Conservation (phyloP, 2,329 filamentous ascomycete genomes). For the Trichocomaceae sp. region DNA sequence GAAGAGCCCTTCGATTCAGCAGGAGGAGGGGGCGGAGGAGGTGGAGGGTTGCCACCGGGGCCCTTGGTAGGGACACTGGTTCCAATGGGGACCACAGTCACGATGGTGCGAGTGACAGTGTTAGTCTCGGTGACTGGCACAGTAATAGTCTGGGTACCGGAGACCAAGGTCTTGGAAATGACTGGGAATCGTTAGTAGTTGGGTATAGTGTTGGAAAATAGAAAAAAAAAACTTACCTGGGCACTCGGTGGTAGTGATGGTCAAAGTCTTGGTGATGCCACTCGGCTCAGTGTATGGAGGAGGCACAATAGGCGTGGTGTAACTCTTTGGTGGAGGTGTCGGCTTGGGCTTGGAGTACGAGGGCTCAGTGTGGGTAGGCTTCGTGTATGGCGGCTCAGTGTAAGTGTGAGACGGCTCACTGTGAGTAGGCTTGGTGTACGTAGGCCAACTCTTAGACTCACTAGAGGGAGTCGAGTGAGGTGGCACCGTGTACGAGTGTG, state of each 20-base stretch:
- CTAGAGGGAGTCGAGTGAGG: too few relatives aligned
- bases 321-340: constrained; percentile 14
- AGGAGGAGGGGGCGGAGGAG: not conserved
- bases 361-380: not conserved
- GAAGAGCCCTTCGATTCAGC: not conserved
- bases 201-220: not conserved
- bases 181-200: constrained; percentile 3
- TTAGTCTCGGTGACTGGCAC: constrained; percentile 14
- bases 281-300: constrained; percentile 16
- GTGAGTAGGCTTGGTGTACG: not conserved
- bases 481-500: not conserved
- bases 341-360: constrained; percentile 4
- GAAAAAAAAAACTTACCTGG: constrained; percentile 23
- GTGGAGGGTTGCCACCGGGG: not conserved
- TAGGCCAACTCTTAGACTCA: not conserved
- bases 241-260: constrained; percentile 28
- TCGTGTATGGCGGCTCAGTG: not conserved
- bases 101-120: constrained; percentile 10
- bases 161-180: constrained; percentile 9
- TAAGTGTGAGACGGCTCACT: not conserved
- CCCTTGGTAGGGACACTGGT: constrained; percentile 1
- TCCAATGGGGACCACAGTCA: constrained; percentile 14
- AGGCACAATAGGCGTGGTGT: constrained; percentile 18
- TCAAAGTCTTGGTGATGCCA: constrained; percentile 20
- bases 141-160: constrained; percentile 13